Base-by-base conservation (phyloP, 2,329 filamentous ascomycete genomes). In the Grosmannia penicillata region DNA sequence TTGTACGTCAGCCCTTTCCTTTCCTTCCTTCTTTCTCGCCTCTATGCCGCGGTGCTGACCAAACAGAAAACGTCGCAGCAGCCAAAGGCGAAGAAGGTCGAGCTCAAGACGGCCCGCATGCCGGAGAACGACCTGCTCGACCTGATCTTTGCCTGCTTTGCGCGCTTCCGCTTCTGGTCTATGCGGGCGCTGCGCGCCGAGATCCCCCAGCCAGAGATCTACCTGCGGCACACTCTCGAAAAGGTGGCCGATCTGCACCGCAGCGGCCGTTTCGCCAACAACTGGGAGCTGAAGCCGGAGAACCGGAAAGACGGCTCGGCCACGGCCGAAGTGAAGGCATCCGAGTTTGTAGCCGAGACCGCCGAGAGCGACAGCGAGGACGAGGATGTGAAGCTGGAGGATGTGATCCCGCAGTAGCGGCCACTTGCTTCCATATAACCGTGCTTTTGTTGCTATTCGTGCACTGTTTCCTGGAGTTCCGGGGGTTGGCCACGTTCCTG, bases 131-230 rank as follows among this genome's bases (percentile, higher is more conserved):
- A 91, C 51, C 75, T 98, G 45, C 63, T 93, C 60, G 87, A 95
- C 60, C 71, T 75, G 46, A 77, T 98, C 44, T 86, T 89, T 64
- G 63, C 71, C 35, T 81, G 78, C 54, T 98, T 95, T 74, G 74
- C 78, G 40, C 66, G 81, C 51, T 93, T 82, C 66, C 77, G 79
- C 50, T 96, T 91, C 59, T 98, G 89, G 87, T 78, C 82, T n/a
- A 82, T 96, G 68, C 87, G 84, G 53, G 75, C 81, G 6, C 72
- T 98, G 48, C 84, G 85, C 46, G 68, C 75, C 36, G 65, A 71
- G 43, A 72, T 93, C 28, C 73, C 78, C 43, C 91, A 98, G 60
- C 91, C 91, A 2, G 91, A 96, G 55, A 78, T 81, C n/a, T 96
- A 87, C 56, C 72, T 98, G 44, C 85, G 89, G 39, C 75, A 91